Base-by-base conservation (phyloP, 2,329 filamentous ascomycete species). In the Neoarthrinium moseri region DNA sequence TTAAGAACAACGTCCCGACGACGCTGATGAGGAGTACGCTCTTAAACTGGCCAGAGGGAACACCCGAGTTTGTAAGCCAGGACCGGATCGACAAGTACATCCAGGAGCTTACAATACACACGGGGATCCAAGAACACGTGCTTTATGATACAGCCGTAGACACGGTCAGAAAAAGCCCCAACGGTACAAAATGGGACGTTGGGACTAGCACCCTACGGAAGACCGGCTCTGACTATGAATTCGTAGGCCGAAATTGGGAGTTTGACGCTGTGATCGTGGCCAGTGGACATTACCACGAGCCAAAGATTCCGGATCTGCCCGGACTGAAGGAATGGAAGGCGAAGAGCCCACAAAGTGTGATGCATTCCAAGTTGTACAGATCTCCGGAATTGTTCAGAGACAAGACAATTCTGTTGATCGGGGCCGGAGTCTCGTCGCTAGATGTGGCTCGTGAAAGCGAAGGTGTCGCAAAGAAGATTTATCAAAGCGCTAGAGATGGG, bases 1-100 rank as follows among this genome's bases (percentile, higher is more conserved):
- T 91, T 6, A 84, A 84, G 57, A 89, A 87, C 27, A 94, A 92
- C 56, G 85, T 91, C 4, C 85, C 87, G 0, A 82, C 84, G n/a
- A 72, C 61, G 18, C 55, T 76, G 3, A 68, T 77, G 63, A 60
- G 64, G 33, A 73, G 65, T 46, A 66, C 62, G 7, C 60, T 77
- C 2, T 59, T 65, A 4, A 50, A 57, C 0, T 89, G 84, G 77
- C 80, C 82, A 0, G 62, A 73, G 5, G 78, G 76, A 1, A 86
- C 81, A 0, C 73, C 74, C 3, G 77, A 81, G 13, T 80, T 79
- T 48, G 77, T 84, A 4, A 74, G 67, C 2, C 84, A 87, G 48
- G 56, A 64, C 13, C 69, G 76, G 0, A 64, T 87, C 7, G 74
- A 75, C 26, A 65, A 74, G 2, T 88, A 88, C 54, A 75, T 88